phyloP scores from a whole-genome alignment of 139 green algal genomes.

The Chlamydomonas schloesseri region DNA sequence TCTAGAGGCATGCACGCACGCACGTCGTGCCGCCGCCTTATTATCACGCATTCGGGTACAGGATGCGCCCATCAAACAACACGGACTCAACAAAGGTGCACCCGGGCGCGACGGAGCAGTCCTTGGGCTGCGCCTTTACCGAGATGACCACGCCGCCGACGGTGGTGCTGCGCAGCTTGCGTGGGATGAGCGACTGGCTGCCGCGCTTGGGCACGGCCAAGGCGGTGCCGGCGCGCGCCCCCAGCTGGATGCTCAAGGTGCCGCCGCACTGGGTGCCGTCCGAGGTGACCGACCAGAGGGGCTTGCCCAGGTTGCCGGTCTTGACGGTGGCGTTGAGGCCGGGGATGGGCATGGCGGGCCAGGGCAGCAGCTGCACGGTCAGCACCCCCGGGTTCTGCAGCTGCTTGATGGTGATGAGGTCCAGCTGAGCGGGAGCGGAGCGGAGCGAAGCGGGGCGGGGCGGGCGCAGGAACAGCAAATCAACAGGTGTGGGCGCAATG shows the following conservation, averaged over 20 bases:
- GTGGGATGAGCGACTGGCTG: neutral
- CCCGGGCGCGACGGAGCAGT: neutral
- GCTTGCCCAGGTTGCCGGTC: neutral
- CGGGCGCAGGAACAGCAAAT: no score
- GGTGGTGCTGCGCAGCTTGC: neutral
- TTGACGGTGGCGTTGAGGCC: neutral
- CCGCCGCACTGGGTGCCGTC: neutral
- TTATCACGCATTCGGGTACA: no score
- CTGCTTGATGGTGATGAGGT: neutral
- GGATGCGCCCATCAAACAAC: neutral
- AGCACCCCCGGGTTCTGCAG: neutral
- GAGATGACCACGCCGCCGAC: neutral
- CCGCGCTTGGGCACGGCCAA: neutral
- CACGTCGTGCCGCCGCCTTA: no score
- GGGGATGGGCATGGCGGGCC: slow-evolving; percentile 2
- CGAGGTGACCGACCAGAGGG: neutral
- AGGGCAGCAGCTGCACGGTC: neutral
- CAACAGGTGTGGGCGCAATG: no score
- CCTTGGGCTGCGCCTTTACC: neutral
- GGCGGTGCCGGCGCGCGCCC: neutral
- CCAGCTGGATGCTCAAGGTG: neutral
- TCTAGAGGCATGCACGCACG: no score
- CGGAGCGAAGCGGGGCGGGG: no score
- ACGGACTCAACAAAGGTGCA: neutral
- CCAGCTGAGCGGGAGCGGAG: neutral